Conservation (phyloP, 805 yeast species). For the Pichia kluyveri region DNA sequence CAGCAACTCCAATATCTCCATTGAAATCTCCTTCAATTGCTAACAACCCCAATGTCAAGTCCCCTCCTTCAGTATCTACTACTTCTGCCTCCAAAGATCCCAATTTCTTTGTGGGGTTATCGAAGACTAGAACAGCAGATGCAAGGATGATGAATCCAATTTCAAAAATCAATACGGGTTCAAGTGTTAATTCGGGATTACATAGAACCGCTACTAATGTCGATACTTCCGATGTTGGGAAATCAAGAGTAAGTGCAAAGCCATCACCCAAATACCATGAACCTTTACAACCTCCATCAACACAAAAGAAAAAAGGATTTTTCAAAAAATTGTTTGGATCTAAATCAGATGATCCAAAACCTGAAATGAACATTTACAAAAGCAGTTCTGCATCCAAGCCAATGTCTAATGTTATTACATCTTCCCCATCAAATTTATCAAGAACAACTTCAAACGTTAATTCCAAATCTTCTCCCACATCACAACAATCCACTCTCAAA, state of each 20-base stretch:
- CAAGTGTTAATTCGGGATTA: slow-evolving; percentile 7
- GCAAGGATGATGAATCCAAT: slow-evolving; percentile 8
- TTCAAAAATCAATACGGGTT: slow-evolving; percentile 1
- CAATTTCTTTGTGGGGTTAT: slow-evolving; percentile 10
- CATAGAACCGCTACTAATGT: slow-evolving; percentile 24
- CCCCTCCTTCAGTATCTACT: slow-evolving; percentile 19
- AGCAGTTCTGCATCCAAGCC: slow-evolving; percentile 1
- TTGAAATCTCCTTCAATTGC: slow-evolving; percentile 21
- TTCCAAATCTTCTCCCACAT: not conserved
- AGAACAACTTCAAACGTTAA: not conserved
- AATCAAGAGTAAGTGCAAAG: not conserved
- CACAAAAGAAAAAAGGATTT: slow-evolving; percentile 15
- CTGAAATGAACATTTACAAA: slow-evolving; percentile 1
- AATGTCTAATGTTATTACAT: not conserved
- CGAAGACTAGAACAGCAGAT: slow-evolving; percentile 22
- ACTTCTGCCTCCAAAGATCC: slow-evolving; percentile 5
- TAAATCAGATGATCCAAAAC: slow-evolving; percentile 11
- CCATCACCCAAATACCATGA: not conserved
- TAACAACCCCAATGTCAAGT: slow-evolving; percentile 16
- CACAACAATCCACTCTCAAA: not conserved
- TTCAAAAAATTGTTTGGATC: slow-evolving; percentile 23
- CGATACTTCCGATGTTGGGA: slow-evolving; percentile 12
- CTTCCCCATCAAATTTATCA: not conserved
- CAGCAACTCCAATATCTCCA: slow-evolving; percentile 8
- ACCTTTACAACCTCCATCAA: slow-evolving; percentile 6